Conservation (phyloP, 495 filamentous ascomycete species). For the Saxophila tyrrhenica region DNA sequence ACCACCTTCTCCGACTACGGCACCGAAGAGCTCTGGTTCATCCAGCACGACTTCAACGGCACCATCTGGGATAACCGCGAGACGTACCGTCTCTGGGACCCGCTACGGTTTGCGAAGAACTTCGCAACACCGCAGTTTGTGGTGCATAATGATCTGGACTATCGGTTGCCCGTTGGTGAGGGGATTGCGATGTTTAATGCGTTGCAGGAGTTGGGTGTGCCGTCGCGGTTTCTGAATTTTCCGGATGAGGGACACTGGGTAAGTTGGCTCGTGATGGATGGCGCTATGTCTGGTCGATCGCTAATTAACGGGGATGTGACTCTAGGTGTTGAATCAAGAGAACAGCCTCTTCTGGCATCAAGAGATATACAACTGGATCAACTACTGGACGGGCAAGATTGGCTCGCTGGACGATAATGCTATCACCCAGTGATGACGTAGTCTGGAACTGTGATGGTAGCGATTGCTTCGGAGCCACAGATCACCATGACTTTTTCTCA, state of each 20-base stretch:
- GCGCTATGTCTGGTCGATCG: no score
- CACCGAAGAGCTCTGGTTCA: slow-evolving; percentile 66
- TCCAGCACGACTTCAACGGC: neutral
- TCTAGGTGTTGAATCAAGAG: slow-evolving; percentile 32
- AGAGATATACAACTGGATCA: slow-evolving; percentile 41
- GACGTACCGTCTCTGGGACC: slow-evolving; percentile 35
- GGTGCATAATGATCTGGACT: slow-evolving; percentile 38
- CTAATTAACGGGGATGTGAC: no score
- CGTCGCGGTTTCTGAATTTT: slow-evolving; percentile 44
- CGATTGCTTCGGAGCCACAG: no score
- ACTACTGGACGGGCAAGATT: slow-evolving; percentile 29
- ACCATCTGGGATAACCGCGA: slow-evolving; percentile 5
- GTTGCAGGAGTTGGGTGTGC: slow-evolving; percentile 37
- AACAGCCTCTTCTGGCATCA: slow-evolving; percentile 40
- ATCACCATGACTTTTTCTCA: no score
- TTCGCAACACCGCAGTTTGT: slow-evolving; percentile 37
- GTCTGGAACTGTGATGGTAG: no score
- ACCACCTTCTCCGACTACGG: slow-evolving; percentile 54
- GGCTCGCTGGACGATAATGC: slow-evolving; percentile 8
- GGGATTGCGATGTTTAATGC: slow-evolving; percentile 39
- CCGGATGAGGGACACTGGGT: slow-evolving; percentile 39
- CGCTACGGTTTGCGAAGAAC: slow-evolving; percentile 28
- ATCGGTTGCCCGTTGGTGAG: slow-evolving; percentile 34
- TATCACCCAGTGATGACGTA: slow-evolving; percentile 9
- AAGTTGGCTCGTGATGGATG: no score